Percentiles rank a stretch among this genome's conserved stretches.
These are phyloP conservation scores for Ascochyta viciae-villosae DNA, from an alignment of 2,329 filamentous ascomycete species.

Conservation along the genomic window DNA sequence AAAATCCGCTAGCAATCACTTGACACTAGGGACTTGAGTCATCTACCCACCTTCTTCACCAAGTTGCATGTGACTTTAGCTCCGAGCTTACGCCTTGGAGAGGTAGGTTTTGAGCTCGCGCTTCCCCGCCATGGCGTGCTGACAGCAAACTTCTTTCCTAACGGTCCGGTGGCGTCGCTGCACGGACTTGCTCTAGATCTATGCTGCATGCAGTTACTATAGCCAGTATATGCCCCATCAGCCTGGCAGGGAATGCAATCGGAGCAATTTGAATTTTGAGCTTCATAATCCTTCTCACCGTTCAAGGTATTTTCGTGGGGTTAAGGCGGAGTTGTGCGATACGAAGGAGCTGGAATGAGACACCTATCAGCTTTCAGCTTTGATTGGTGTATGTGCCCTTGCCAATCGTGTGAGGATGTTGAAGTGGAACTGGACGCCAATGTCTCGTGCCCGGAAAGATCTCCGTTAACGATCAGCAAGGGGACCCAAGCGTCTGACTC, in stretches of 20 bases:
- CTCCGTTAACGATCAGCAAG: slow-evolving; percentile 15
- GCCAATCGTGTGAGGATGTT: not conserved
- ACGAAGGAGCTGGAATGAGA: not conserved
- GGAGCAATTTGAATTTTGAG: not conserved
- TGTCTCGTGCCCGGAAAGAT: slow-evolving; percentile 1
- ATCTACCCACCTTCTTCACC: not conserved
- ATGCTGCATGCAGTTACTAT: slow-evolving; percentile 4
- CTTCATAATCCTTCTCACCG: not conserved
- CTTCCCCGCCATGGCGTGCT: slow-evolving; percentile 12
- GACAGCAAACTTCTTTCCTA: not conserved
- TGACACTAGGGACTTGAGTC: not conserved
- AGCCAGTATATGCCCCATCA: not conserved
- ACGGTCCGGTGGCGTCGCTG: slow-evolving; percentile 2
- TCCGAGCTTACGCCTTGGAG: not conserved
- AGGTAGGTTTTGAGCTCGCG: slow-evolving; percentile 6
- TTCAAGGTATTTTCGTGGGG: not conserved
- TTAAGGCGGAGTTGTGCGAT: not conserved
- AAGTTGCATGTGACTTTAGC: not conserved
- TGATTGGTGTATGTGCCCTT: not conserved
- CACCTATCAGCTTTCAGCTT: not conserved
- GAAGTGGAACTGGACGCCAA: slow-evolving; percentile 1
- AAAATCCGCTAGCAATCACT: slow-evolving; percentile 1
- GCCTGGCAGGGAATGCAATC: not conserved
- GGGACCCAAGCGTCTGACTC: slow-evolving; percentile 5
- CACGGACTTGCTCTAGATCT: not conserved